Conservation (phyloP, 164 flowering plant species). For the Kingdonia uniflora region DNA sequence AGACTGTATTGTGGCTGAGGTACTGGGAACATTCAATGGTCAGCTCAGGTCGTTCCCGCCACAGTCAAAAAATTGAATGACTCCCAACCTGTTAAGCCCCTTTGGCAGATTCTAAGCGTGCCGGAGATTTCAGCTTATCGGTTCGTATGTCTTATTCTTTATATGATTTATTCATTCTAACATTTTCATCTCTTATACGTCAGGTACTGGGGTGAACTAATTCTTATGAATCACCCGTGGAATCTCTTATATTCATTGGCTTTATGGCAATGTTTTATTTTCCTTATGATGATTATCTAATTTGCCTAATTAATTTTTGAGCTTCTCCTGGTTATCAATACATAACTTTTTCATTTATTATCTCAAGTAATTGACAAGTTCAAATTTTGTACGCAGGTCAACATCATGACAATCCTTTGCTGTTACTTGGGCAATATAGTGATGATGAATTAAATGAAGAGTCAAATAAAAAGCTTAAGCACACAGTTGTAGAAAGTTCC, state of each 20-base stretch:
- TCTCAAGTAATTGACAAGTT: constrained; percentile 17
- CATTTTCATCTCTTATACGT: neutral
- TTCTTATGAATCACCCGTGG: too few species aligned
- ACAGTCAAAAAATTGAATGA: constrained; percentile 59
- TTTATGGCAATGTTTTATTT: too few species aligned
- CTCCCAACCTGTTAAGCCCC: constrained; percentile 46
- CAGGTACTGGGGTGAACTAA: too few species aligned
- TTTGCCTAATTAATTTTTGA: too few species aligned
- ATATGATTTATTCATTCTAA: constrained; percentile 37
- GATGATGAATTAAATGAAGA: constrained; percentile 71
- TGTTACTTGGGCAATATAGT: constrained; percentile 87
- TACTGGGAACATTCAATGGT: constrained; percentile 63
- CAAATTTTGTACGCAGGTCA: constrained; percentile 45
- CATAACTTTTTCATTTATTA: too few species aligned
- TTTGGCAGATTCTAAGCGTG: constrained; percentile 46
- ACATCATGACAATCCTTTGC: constrained; percentile 48
- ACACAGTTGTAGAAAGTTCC: constrained; percentile 17
- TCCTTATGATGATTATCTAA: too few species aligned
- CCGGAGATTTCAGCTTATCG: constrained; percentile 63
- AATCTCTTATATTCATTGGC: too few species aligned
- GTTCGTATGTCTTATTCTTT: constrained; percentile 93
- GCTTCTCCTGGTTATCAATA: too few species aligned
- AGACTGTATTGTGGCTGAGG: constrained; percentile 75
- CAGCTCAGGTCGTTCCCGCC: constrained; percentile 24
- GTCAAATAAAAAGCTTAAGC: constrained; percentile 16